Base-by-base conservation (phyloP, 2,329 filamentous ascomycete genomes). In the Cladosporium colombiae region DNA sequence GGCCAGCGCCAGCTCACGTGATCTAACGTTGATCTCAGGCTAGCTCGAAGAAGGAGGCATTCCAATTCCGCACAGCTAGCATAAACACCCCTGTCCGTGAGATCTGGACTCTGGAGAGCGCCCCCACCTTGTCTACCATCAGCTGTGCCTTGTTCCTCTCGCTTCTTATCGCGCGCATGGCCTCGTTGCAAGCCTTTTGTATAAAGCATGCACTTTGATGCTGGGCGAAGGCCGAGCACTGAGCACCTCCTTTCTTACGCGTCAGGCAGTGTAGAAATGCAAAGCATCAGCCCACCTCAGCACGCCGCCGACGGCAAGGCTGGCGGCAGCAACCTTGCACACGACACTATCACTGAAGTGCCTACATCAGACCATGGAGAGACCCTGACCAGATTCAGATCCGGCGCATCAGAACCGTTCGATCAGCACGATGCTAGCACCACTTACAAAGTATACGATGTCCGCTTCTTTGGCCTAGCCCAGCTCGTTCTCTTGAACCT, bases 401-500 rank as follows among this genome's bases (percentile, higher is more conserved):
- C 50, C 11, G 50, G 46, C 33, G 3, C 29, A 16, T 49, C 59
- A 37, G 46, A 37, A 5, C 14, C n/a, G 40, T n/a, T 35, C 46
- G 46, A 62, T 37, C n/a, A 13, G 23, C 59, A 52, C 35, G 29
- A 52, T 27, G 61, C 25, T 25, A 52, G 37, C 49, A 55, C 50
- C 25, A n/a, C 50, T 64, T 81, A 78, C 68, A 77, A 76, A 29
- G 85, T 90, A 25, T 98, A 98, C 77, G 94, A 91, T 79, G 86
- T 92, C 74, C 86, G 95, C 53, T 99, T 92, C 88, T 91, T 97
- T 76, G 95, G 95, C 0, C 82, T 99, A 61, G 80, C 86, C 25
- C 91, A 97, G 78, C 80, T 98, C 74, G 90, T 93, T 7, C 79
- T 98, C 73, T 82, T 98, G 79, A 99, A 98, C 76, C 89, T 97